Base-by-base conservation (phyloP, 73 alveolate species). In the Symbiodinium natans region DNA sequence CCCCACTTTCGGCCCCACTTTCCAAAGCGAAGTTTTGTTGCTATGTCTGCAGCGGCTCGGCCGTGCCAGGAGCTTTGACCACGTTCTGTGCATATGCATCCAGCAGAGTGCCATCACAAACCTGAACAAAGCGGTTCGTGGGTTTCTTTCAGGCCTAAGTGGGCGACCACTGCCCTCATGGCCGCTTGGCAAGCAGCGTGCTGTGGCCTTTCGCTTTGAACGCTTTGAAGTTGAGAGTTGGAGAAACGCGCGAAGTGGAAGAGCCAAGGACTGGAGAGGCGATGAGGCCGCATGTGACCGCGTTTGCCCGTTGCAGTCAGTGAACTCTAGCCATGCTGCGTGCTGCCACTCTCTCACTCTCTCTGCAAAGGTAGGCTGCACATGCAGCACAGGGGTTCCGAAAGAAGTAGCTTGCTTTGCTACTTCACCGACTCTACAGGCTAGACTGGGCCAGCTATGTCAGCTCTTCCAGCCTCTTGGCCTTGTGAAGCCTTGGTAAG, bases 401-500 rank as follows among this genome's bases (percentile, higher is more conserved):
- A n/a, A n/a, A n/a, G n/a, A n/a, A n/a, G n/a, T n/a, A n/a, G n/a
- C n/a, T n/a, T n/a, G n/a, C n/a, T n/a, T n/a, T n/a, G n/a, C n/a
- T n/a, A n/a, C n/a, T n/a, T 63, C 34, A 34, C 7, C 34, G 15
- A 6, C 27, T 0, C 71, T 46, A 33, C 25, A 88, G 95, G 86
- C 68, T 71, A 83, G 85, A 59, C 71, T 88, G 95, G 95, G 95
- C 41, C 95, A 88, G 71, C 95, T 88, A 59, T 88, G 95, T 63
- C 95, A 88, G 95, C 95, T 88, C 36, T 88, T 88, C 73, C 95
- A 88, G 95, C 33, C 56, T 31, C 36, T 17, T 36, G 41, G 74
- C 39, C 42, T 7, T 15, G 92, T 1, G n/a, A 25, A 41, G 1
- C 29, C 19, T 7, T 6, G 4, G 8, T 29, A n/a, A n/a, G n/a